A percentile compares a stretch with the other conserved stretches of the same genome.
Conservation (phyloP, 176 grass and related monocot genomes). For the Themeda triandra region DNA sequence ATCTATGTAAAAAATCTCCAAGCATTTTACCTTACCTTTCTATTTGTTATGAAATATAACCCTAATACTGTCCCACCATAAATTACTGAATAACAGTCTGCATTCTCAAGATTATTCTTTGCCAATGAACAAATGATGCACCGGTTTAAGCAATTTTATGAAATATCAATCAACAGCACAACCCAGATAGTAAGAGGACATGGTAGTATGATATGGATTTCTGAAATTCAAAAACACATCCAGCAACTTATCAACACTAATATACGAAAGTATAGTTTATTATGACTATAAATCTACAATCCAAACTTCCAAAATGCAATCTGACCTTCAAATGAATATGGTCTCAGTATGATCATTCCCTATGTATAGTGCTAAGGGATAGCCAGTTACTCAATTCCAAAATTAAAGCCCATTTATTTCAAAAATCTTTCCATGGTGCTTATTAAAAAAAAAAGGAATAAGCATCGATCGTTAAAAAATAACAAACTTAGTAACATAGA, state of each 20-base stretch:
- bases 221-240: conserved; percentile 1
- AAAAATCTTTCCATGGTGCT: neutral
- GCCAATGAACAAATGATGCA: neutral
- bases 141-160: neutral
- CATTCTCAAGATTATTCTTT: neutral
- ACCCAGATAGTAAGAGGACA: neutral
- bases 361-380: neutral
- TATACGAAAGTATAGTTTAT: neutral
- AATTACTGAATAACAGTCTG: neutral
- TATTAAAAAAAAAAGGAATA: neutral
- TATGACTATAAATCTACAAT: neutral
- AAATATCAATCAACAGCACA: neutral
- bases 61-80: neutral
- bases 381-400: neutral
- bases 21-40: neutral
- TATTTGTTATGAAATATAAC: neutral
- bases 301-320: neutral
- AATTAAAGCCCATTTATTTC: neutral
- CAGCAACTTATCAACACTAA: neutral
- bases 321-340: neutral
- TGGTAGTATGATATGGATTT: too few species aligned
- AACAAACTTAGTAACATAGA: neutral
- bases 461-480: neutral
- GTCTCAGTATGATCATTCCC: neutral
- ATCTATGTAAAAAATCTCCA: neutral